Base-by-base conservation (phyloP, 495 filamentous ascomycete genomes). In the Trichoderma asperelloides region DNA sequence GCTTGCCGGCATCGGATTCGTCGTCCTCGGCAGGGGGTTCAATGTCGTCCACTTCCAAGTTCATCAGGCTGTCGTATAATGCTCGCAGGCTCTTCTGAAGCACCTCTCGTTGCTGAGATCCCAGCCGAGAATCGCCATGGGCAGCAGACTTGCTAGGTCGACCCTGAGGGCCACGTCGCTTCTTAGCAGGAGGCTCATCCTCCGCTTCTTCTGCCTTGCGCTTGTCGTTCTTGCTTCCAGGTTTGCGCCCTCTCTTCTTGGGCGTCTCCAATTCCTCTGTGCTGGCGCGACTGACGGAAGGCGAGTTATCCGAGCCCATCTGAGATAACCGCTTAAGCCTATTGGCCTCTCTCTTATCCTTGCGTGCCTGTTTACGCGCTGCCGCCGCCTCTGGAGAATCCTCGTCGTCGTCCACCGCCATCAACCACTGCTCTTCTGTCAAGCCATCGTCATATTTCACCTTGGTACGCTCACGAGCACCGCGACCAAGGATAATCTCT, bases 381-480 rank as follows among this genome's bases (percentile, higher is more conserved):
- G 96, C 91, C 15, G 94, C 95, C 67, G 91, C 93, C 74, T 98
- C 95, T 63, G 96, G 91, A 0, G 86, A 88, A 69, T 98, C 96
- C 12, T 98, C 95, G 66, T 97, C 93, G 67, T 96, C 91, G 74
- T 98, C 95, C 43, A 98, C 92, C 66, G 95, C 94, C 75, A 89
- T 87, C 33, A 86, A 78, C 95, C 95, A 98, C 78, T 98, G 96
- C 78, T 98, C 95, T 76, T 98, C 96, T 3, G 95, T 97, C 51
- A 98, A 88, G 33, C 96, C 95, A 72, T 98, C 95, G 75, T 98
- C 95, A 75, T 98, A 98, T 74, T 90, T 90, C 68, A 96, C 92
- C 65, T 90, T 84, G 72, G 91, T 97, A 71, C 95, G 87, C 79
- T 98, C 96, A 78, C 95, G 88, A 67, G 93, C 93, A 66, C 95